A percentile compares a stretch with the other conserved stretches of the same genome.
Conservation (phyloP, 352 stramenopile species). For the Globisporangium polare region DNA sequence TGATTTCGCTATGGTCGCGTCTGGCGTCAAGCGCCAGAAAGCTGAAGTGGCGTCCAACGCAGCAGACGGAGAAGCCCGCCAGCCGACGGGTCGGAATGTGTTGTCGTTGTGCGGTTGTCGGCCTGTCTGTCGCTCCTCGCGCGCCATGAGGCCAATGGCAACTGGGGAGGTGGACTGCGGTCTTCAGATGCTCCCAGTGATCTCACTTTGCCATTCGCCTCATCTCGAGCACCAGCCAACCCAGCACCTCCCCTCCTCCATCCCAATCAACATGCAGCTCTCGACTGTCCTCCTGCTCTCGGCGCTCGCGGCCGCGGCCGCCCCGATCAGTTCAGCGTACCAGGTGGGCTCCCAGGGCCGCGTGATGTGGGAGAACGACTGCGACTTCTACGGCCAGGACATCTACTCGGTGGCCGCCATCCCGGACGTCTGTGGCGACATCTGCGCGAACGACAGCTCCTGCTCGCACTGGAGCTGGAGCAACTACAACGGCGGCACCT, state of each 20-base stretch:
- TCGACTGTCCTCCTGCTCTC: constrained; percentile 11
- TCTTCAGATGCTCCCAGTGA: background rate
- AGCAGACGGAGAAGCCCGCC: background rate
- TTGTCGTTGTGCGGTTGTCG: background rate
- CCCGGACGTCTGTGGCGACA: constrained; percentile 15
- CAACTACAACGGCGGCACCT: constrained; percentile 52
- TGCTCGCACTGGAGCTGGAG: constrained; percentile 42
- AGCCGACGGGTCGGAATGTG: background rate
- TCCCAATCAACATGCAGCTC: constrained; percentile 8
- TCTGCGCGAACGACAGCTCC: constrained; percentile 12
- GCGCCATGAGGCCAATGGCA: background rate
- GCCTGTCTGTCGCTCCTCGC: background rate
- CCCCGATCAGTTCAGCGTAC: background rate
- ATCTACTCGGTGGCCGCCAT: constrained; percentile 13
- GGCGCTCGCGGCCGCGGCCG: background rate
- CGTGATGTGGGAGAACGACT: constrained; percentile 22
- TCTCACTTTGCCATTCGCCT: constrained; percentile 15
- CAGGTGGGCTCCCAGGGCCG: constrained; percentile 11
- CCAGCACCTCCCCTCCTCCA: background rate
- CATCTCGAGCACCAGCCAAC: background rate
- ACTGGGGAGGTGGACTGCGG: background rate
- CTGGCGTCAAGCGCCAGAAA: background rate
- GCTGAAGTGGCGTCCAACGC: constrained; percentile 6
- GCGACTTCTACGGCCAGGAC: constrained; percentile 18
- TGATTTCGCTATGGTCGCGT: background rate